Evolutionary conservation across 805 yeast species (phyloP).

Genomic region (Candida arabinofermentans): DNA sequence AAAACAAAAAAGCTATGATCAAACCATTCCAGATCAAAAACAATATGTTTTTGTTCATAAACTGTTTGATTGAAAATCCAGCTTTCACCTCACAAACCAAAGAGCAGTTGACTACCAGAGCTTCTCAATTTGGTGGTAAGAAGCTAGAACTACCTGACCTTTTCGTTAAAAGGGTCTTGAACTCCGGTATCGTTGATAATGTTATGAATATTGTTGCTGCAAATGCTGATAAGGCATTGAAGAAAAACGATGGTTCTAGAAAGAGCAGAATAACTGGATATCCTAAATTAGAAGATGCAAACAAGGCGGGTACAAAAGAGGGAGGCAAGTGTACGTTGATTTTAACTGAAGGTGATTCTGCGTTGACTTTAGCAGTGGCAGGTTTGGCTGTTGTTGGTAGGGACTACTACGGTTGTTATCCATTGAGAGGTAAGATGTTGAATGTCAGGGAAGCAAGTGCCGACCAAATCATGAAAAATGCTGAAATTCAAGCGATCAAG

Average conservation of each 20-base stretch:
- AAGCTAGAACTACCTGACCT: conserved; percentile 69
- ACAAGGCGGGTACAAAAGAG: conserved; percentile 91
- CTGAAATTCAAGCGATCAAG: conserved; percentile 91
- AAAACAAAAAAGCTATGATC: conserved; percentile 60
- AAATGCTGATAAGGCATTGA: conserved; percentile 82
- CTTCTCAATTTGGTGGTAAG: conserved; percentile 84
- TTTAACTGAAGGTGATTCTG: conserved; percentile 96
- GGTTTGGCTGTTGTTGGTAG: conserved; percentile 95
- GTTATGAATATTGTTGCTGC: conserved; percentile 80
- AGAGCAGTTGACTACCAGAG: conserved; percentile 89
- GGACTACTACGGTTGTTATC: conserved; percentile 92
- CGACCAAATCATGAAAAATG: conserved; percentile 91
- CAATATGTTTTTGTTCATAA: conserved; percentile 85
- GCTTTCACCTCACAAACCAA: conserved; percentile 97
- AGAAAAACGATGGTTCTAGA: conserved; percentile 83
- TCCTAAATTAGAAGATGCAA: conserved; percentile 91
- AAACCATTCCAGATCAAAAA: conserved; percentile 86
- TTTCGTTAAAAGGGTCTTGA: conserved; percentile 67
- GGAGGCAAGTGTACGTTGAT: conserved; percentile 91
- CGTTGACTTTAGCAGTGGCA: conserved; percentile 84
- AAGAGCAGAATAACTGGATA: conserved; percentile 84
- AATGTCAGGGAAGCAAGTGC: conserved; percentile 96
- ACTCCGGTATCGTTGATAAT: conserved; percentile 68
- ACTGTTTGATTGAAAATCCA: conserved; percentile 92
- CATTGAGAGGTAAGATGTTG: conserved; percentile 88